Base-by-base conservation (phyloP, 306 rosid species). In the Quercus rubra region DNA sequence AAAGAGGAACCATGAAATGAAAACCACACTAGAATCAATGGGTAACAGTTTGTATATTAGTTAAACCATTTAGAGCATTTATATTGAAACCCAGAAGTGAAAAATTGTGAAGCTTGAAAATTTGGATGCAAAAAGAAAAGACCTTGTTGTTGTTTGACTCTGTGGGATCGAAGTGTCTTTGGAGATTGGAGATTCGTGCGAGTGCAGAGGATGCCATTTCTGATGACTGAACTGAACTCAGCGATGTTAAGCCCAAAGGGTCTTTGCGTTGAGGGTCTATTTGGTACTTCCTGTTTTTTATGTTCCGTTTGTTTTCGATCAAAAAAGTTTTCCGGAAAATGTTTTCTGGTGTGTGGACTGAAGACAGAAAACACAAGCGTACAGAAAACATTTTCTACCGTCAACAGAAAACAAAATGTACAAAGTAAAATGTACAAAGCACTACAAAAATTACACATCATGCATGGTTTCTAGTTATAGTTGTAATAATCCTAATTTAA, bases 151-250 rank as follows among this genome's bases (percentile, higher is more conserved):
- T 80, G n/a, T 56, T 66, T 23, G 86, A 55, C 71, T 64, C 54
- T 51, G 52, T 30, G 61, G 84, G 74, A 69, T 80, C 70, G 19
- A 94, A 77, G 83, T 94, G 97, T 77, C 86, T 77, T 12, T 78
- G 81, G 74, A 90, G 87, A 88, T 82, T 92, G 70, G 79, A 74
- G 18, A 94, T 33, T 67, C 97, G 83, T 2, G 88, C 87, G 75
- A 78, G 71, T 10, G 93, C 91, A 18, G 89, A 81, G 71, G 89
- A 92, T 71, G 70, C 70, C 90, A 87, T 87, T 67, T 33, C 51
- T n/a, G 54, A 28, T 6, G 20, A 67, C 72, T 18, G 49, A 66
- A 28, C 3, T 18, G 49, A 31, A 12, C 46, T 41, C 64, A n/a
- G 71, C 28, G 4, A 10, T 5, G 5, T 3, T 23, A 67, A 35